These are phyloP conservation scores for Lepidium sativum DNA, from an alignment of 345 rosid species.

Conservation along the genomic window DNA sequence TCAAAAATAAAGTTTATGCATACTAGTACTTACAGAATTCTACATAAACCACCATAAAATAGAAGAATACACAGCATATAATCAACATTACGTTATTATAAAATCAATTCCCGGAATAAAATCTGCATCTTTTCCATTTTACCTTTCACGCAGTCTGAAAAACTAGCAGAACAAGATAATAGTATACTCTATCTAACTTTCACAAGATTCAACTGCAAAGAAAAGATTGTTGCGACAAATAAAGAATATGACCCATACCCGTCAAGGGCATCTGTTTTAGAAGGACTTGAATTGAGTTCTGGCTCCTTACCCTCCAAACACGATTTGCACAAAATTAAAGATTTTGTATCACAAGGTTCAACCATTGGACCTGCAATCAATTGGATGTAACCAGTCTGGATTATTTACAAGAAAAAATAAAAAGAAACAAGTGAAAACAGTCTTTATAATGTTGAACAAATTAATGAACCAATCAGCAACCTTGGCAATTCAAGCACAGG, in stretches of 20 bases:
- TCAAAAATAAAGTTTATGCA: not conserved
- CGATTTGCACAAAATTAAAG: slow-evolving; percentile 42
- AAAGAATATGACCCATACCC: slow-evolving; percentile 12
- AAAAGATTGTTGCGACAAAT: not conserved
- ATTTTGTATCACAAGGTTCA: slow-evolving; percentile 22
- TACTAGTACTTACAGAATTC: not conserved
- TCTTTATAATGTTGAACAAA: slow-evolving; percentile 5
- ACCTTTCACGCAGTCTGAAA: not conserved
- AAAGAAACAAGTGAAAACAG: not conserved
- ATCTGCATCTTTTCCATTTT: not conserved
- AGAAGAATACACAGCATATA: not conserved
- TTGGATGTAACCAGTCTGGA: not conserved
- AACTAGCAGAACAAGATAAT: not conserved
- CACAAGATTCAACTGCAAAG: not conserved
- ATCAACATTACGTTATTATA: not conserved
- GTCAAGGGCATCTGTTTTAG: slow-evolving; percentile 17
- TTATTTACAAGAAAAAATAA: not conserved
- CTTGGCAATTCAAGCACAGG: slow-evolving; percentile 82
- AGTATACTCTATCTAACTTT: not conserved
- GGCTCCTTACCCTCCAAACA: slow-evolving; percentile 43
- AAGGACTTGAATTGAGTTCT: slow-evolving; percentile 23
- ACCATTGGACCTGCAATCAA: slow-evolving; percentile 36
- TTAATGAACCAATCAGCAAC: slow-evolving; percentile 33
- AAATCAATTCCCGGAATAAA: not conserved
- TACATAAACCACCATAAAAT: not conserved